Evolutionary conservation across 305 asterid genomes (phyloP).

Genomic region (Rubia balearica): DNA sequence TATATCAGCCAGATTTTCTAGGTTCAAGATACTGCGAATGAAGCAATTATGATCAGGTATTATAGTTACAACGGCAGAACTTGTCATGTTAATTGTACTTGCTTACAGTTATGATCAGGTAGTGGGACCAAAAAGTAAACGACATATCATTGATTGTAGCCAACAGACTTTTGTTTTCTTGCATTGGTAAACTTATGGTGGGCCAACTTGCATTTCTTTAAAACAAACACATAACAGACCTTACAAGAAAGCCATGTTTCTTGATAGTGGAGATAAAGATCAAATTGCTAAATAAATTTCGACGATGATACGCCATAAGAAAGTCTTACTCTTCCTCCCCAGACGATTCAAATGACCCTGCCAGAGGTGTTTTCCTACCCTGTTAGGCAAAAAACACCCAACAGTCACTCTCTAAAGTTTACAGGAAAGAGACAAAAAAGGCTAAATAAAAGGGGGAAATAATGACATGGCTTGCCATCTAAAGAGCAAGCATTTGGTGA

Average conservation of each 20-base stretch:
- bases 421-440: neutral
- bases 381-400: conserved; percentile 30
- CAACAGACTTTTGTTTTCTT: neutral
- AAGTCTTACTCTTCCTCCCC: conserved; percentile 95
- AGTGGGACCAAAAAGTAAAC: neutral
- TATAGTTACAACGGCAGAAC: neutral
- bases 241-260: neutral
- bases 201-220: neutral
- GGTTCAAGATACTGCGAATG: neutral
- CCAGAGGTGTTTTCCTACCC: conserved; percentile 71
- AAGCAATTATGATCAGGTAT: neutral
- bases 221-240: neutral
- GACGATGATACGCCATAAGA: neutral
- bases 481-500: neutral
- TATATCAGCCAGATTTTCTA: neutral
- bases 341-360: conserved; percentile 82
- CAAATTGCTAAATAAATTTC: neutral
- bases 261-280: neutral
- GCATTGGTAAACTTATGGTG: neutral
- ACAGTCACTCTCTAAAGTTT: conserved; percentile 1
- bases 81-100: neutral
- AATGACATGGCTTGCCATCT: neutral
- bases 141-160: neutral
- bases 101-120: neutral
- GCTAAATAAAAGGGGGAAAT: neutral